Conservation (phyloP, 2,329 filamentous ascomycete genomes). For the Sclerotinia minor region DNA sequence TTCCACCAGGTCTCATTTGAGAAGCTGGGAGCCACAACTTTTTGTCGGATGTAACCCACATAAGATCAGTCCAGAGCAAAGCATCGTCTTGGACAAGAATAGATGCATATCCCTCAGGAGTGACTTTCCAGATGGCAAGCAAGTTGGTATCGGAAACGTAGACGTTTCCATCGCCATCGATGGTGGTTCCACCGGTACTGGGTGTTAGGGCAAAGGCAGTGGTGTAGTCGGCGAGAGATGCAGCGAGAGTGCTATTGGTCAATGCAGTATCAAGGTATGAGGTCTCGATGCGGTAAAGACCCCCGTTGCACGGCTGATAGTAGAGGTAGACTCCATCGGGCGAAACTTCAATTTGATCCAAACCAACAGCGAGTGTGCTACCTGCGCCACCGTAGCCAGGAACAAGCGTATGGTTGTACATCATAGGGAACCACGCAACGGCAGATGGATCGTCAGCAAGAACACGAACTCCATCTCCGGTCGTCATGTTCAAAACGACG, state of each 20-base stretch:
- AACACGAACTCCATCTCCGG: conserved; percentile 36
- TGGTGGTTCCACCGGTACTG: conserved; percentile 6
- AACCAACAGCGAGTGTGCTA: conserved; percentile 36
- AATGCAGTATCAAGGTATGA: conserved; percentile 41
- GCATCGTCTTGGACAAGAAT: conserved; percentile 30
- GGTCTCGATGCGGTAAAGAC: conserved; percentile 43
- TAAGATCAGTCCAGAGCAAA: conserved; percentile 30
- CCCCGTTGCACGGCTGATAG: conserved; percentile 44
- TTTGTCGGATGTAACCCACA: conserved; percentile 29
- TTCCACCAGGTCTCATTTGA: conserved; percentile 28
- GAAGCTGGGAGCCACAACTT: conserved; percentile 29
- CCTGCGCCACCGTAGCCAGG: conserved; percentile 29
- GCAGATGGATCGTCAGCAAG: conserved; percentile 38
- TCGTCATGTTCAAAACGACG: conserved; percentile 39
- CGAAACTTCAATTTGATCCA: conserved; percentile 46
- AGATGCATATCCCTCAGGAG: conserved; percentile 23
- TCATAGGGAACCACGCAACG: conserved; percentile 38
- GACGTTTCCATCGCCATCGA: conserved; percentile 44
- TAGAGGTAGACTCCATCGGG: conserved; percentile 44
- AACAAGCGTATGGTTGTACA: conserved; percentile 40
- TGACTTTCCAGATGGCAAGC: conserved; percentile 29
- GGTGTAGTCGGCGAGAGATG: conserved; percentile 35
- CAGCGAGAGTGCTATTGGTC: conserved; percentile 41
- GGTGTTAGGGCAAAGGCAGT: conserved; percentile 34
- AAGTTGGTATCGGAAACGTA: conserved; percentile 43